Evolutionary conservation across 2,329 filamentous ascomycete species (phyloP).

Genomic region (Dissoconium aciculare): DNA sequence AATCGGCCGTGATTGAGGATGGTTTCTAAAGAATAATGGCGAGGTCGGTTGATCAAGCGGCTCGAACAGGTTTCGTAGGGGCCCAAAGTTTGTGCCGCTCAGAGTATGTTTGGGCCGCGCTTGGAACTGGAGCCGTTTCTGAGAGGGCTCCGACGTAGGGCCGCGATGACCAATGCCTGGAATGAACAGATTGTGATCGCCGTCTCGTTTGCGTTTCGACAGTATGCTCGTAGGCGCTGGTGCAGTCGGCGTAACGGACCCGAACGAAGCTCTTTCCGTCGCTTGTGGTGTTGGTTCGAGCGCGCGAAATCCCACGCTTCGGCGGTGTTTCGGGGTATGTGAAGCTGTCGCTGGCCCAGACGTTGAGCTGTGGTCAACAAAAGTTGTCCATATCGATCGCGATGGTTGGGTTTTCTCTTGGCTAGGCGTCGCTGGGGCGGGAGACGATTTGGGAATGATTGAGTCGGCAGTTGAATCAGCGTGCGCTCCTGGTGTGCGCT

Average conservation of each 20-base stretch:
- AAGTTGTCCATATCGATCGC: background rate
- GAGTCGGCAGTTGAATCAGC: too few relatives aligned
- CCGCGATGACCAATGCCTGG: background rate
- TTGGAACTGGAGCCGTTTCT: slow-evolving; percentile 11
- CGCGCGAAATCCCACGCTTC: too few relatives aligned
- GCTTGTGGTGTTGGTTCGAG: too few relatives aligned
- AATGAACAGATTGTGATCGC: background rate
- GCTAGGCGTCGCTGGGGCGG: too few relatives aligned
- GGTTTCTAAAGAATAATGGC: slow-evolving; percentile 40
- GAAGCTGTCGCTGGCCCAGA: too few relatives aligned
- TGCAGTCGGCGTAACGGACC: background rate
- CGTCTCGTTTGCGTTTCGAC: background rate
- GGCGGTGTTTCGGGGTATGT: too few relatives aligned
- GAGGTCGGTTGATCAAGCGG: slow-evolving; percentile 27
- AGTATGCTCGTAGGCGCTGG: background rate
- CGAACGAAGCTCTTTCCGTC: too few relatives aligned
- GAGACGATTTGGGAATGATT: too few relatives aligned
- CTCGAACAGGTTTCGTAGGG: slow-evolving; percentile 2
- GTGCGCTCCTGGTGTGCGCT: too few relatives aligned
- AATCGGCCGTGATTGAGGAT: slow-evolving; percentile 27
- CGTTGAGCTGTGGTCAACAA: too few relatives aligned
- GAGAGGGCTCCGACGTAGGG: slow-evolving; percentile 8
- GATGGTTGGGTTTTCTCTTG: background rate
- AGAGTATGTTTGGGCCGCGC: slow-evolving; percentile 13
- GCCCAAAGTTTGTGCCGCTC: slow-evolving; percentile 9